Conservation (phyloP, 352 stramenopile genomes). For the Globisporangium cylindrosporum region DNA sequence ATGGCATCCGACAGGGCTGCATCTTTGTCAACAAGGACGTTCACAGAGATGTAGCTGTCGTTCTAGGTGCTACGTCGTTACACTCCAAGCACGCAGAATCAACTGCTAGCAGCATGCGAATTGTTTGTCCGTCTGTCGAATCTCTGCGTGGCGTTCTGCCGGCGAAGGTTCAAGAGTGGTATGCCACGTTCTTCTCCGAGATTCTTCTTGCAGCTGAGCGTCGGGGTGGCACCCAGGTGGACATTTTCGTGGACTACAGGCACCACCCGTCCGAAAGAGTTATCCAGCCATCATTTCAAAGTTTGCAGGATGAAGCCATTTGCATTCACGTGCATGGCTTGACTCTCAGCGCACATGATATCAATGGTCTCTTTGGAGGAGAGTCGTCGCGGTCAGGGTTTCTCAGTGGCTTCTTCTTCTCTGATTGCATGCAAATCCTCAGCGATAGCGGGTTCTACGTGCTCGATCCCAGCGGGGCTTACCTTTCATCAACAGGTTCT, state of each 20-base stretch:
- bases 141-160: constrained; percentile 46
- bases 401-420: constrained; percentile 58
- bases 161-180: constrained; percentile 29
- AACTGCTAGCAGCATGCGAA: constrained; percentile 45
- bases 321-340: constrained; percentile 70
- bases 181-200: constrained; percentile 49
- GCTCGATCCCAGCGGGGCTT: constrained; percentile 61
- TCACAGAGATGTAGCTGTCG: constrained; percentile 36
- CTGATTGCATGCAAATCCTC: constrained; percentile 78
- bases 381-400: constrained; percentile 54
- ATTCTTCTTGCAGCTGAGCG: constrained; percentile 57
- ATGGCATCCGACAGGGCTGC: constrained; percentile 41
- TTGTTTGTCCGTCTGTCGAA: constrained; percentile 38
- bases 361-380: constrained; percentile 50
- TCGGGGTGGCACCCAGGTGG: constrained; percentile 46
- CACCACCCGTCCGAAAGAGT: constrained; percentile 63
- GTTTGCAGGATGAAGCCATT: constrained; percentile 65
- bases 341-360: constrained; percentile 43
- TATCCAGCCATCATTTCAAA: constrained; percentile 68
- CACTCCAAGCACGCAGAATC: constrained; percentile 64
- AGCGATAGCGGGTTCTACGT: constrained; percentile 75
- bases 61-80: constrained; percentile 55
- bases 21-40: constrained; percentile 57
- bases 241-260: constrained; percentile 69
- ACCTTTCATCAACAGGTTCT: constrained; percentile 23